Percentiles rank a stretch among this genome's conserved stretches.
Evolutionary conservation across 352 stramenopile genomes (phyloP).

Genomic region (Phytophthora quininea): DNA sequence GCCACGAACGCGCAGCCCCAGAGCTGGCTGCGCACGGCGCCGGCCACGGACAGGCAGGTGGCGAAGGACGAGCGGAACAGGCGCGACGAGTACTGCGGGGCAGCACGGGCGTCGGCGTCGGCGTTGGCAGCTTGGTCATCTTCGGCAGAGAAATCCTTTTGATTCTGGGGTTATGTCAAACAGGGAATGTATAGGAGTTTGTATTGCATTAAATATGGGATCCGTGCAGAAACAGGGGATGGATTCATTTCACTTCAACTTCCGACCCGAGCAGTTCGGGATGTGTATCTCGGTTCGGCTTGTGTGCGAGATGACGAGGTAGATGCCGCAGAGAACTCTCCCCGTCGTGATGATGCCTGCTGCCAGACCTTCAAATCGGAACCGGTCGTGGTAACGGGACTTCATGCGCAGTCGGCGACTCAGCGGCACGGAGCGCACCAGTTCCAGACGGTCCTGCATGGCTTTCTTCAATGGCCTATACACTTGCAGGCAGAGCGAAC

Average conservation of each 20-base stretch:
- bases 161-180: no score
- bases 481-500: neutral
- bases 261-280: neutral
- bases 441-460: conserved; percentile 1
- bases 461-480: conserved; percentile 3
- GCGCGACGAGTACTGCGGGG: conserved; percentile 68
- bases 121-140: no score
- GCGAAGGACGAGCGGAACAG: conserved; percentile 80
- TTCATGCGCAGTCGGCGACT: neutral
- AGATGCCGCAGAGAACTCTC: conserved; percentile 4
- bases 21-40: conserved; percentile 57
- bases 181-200: neutral
- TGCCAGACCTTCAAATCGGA: neutral
- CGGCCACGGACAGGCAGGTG: conserved; percentile 65
- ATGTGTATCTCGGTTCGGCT: neutral
- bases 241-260: neutral
- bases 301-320: neutral
- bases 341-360: neutral
- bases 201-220: neutral
- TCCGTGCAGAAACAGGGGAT: neutral
- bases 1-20: conserved; percentile 69
- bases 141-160: no score
- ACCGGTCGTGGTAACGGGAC: neutral
- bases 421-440: conserved; percentile 1
- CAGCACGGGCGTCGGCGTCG: conserved; percentile 58